phyloP scores from a whole-genome alignment of 2,329 filamentous ascomycete species.

The Aspergillus sergii region DNA sequence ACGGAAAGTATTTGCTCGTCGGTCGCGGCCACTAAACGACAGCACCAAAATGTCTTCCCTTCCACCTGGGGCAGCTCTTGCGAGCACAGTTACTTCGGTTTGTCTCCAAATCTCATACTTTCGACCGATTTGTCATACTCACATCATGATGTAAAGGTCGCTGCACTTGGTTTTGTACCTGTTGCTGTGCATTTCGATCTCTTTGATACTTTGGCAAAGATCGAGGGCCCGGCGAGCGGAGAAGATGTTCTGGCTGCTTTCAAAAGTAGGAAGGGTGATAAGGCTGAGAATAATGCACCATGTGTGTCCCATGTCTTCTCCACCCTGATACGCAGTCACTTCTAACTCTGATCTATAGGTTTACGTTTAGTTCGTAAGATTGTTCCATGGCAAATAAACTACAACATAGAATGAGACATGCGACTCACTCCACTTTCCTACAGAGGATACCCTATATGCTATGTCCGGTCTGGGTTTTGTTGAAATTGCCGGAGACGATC shows the following conservation, averaged over 20 bases:
- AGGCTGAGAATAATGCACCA: background rate
- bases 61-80: background rate
- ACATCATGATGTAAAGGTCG: conserved; percentile 23
- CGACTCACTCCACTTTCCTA: background rate
- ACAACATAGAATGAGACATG: background rate
- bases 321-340: background rate
- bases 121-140: too few species aligned
- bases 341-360: conserved; percentile 12
- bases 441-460: conserved; percentile 41
- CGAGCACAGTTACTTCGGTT: background rate
- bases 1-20: background rate
- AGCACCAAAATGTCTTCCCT: background rate
- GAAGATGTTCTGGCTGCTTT: conserved; percentile 30
- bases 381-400: background rate
- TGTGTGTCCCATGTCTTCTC: background rate
- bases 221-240: conserved; percentile 29
- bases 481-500: conserved; percentile 33
- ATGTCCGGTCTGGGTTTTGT: conserved; percentile 41
- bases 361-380: conserved; percentile 26
- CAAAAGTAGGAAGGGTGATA: conserved; percentile 17
- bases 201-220: conserved; percentile 31
- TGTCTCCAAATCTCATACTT: background rate
- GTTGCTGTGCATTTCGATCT: conserved; percentile 40
- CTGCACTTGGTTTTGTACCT: conserved; percentile 41
- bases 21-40: too few species aligned